Evolutionary conservation across 805 yeast genomes (phyloP).

Genomic region (Wickerhamomyces bisporus): DNA sequence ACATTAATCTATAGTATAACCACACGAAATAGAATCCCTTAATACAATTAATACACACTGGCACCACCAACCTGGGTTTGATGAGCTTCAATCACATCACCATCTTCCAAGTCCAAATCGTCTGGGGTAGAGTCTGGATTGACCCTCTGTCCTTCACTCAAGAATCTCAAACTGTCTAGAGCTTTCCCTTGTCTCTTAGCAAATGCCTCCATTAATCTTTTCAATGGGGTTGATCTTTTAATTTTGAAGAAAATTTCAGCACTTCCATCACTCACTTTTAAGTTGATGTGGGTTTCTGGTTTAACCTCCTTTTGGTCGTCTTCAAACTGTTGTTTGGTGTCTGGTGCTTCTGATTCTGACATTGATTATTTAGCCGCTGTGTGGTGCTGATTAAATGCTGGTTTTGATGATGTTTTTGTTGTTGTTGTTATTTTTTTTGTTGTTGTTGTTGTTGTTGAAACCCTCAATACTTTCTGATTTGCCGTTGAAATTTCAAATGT

Average conservation of each 20-base stretch:
- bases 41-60: no score
- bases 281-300: conserved; percentile 79
- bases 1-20: no score
- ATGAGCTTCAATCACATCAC: conserved; percentile 95
- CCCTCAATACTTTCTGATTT: no score
- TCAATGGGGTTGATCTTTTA: conserved; percentile 86
- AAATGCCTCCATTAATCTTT: conserved; percentile 94
- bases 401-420: no score
- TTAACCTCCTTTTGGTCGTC: conserved; percentile 45
- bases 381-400: no score
- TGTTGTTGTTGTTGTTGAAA: no score
- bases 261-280: conserved; percentile 90
- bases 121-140: conserved; percentile 89
- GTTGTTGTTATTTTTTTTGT: no score
- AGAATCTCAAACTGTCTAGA: conserved; percentile 74
- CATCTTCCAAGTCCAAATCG: conserved; percentile 88
- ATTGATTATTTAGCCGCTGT: conserved; percentile 4
- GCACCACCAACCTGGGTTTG: conserved; percentile 89
- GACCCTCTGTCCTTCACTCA: conserved; percentile 90
- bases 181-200: conserved; percentile 97
- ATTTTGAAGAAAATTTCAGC: conserved; percentile 95
- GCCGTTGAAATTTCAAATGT: no score
- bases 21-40: no score
- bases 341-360: conserved; percentile 28
- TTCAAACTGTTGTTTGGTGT: conserved; percentile 26